Evolutionary conservation across 768 basidiomycete genomes (phyloP).

Genomic region (Punctularia strigosozonata): DNA sequence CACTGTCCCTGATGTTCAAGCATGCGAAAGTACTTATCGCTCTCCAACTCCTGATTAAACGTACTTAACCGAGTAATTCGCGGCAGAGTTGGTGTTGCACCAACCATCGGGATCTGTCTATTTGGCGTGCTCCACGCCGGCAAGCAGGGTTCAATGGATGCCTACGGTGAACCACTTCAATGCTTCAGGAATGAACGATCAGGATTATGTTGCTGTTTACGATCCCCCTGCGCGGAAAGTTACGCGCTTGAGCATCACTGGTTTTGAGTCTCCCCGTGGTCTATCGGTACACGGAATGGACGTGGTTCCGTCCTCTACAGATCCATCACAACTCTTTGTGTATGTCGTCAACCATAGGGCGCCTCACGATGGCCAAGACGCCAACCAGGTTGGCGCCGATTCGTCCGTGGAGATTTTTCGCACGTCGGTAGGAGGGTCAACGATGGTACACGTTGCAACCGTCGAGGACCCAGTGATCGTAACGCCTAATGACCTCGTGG

Average conservation of each 20-base stretch:
- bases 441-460: constrained; percentile 43
- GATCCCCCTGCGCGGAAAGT: constrained; percentile 33
- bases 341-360: constrained; percentile 65
- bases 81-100: constrained; percentile 46
- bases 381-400: constrained; percentile 46
- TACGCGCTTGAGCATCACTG: constrained; percentile 31
- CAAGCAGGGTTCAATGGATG: constrained; percentile 37
- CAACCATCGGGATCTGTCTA: constrained; percentile 44
- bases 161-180: constrained; percentile 29
- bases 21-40: constrained; percentile 49
- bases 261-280: constrained; percentile 26
- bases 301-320: constrained; percentile 38
- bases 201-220: constrained; percentile 52
- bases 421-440: constrained; percentile 30
- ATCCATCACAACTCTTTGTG: constrained; percentile 41
- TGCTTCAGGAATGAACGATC: constrained; percentile 23
- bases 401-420: constrained; percentile 63
- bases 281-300: constrained; percentile 61
- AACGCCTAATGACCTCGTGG: constrained; percentile 67
- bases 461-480: constrained; percentile 40
- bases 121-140: constrained; percentile 48
- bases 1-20: constrained; percentile 39
- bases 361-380: constrained; percentile 25
- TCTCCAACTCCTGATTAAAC: neutral
- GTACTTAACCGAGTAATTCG: neutral